Evolutionary conservation across 2,329 filamentous ascomycete species (phyloP).

Genomic region (Coleophoma eucalyptorum): DNA sequence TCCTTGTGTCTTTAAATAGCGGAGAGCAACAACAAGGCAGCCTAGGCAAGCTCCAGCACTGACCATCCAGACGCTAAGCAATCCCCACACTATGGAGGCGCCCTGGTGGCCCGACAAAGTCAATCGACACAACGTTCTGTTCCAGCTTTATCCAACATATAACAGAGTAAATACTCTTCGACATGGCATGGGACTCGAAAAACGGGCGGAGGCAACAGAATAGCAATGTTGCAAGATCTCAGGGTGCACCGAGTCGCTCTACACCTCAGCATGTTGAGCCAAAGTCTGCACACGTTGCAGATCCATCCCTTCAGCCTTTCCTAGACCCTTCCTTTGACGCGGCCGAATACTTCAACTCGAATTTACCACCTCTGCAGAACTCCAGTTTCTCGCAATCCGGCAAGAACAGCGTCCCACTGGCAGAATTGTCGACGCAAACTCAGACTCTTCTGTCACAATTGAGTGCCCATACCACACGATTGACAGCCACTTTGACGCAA

Average conservation of each 20-base stretch:
- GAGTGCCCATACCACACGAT: slow-evolving; percentile 79
- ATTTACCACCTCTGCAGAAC: slow-evolving; percentile 62
- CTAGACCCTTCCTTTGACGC: slow-evolving; percentile 75
- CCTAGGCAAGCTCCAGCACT: too few species aligned
- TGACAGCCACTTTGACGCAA: slow-evolving; percentile 79
- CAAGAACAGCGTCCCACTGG: slow-evolving; percentile 48
- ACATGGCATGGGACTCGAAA: slow-evolving; percentile 27
- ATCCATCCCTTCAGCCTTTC: slow-evolving; percentile 72
- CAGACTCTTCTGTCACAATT: slow-evolving; percentile 84
- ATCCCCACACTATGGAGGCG: too few species aligned
- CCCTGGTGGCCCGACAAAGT: too few species aligned
- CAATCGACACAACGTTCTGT: too few species aligned
- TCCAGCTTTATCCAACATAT: too few species aligned
- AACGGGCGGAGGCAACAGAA: slow-evolving; percentile 17
- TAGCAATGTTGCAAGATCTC: slow-evolving; percentile 12
- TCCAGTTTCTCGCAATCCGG: slow-evolving; percentile 17
- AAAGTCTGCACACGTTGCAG: slow-evolving; percentile 60
- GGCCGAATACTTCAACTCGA: slow-evolving; percentile 78
- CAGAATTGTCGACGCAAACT: slow-evolving; percentile 76
- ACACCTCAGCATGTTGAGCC: slow-evolving; percentile 10
- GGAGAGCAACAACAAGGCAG: too few species aligned
- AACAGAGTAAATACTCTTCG: too few species aligned
- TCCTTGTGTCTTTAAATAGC: too few species aligned
- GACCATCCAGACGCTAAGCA: too few species aligned
- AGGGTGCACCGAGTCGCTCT: slow-evolving; percentile 4